Conservation (phyloP, 2,329 filamentous ascomycete species). For the Colletotrichum echinochloae region DNA sequence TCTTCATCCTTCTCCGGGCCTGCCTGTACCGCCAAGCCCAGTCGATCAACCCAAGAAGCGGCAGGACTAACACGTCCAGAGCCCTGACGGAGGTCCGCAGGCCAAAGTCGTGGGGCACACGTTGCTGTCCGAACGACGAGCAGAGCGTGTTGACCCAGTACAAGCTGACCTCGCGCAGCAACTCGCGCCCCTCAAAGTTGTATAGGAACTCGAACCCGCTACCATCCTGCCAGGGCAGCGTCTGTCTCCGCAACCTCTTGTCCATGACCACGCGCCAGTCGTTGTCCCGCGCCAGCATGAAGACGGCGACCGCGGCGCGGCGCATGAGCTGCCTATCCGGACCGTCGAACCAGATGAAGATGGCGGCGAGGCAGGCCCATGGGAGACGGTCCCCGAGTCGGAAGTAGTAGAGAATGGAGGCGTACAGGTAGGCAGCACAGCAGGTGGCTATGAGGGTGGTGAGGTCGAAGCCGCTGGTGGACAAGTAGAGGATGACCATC, state of each 20-base stretch:
- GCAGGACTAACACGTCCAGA: slow-evolving; percentile 31
- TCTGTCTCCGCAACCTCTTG: slow-evolving; percentile 12
- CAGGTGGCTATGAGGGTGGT: slow-evolving; percentile 14
- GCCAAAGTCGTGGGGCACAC: slow-evolving; percentile 32
- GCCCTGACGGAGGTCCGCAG: slow-evolving; percentile 30
- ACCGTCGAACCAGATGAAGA: slow-evolving; percentile 31
- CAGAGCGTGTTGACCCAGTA: slow-evolving; percentile 35
- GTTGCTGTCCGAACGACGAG: slow-evolving; percentile 26
- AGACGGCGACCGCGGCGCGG: slow-evolving; percentile 29
- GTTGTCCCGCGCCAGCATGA: slow-evolving; percentile 36
- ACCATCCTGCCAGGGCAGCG: slow-evolving; percentile 32
- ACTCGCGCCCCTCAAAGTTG: slow-evolving; percentile 32
- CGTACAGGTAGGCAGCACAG: slow-evolving; percentile 30
- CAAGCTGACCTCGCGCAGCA: slow-evolving; percentile 29
- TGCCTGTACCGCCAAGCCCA: slow-evolving; percentile 37
- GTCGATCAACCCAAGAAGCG: slow-evolving; percentile 26
- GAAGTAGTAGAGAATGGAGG: slow-evolving; percentile 29
- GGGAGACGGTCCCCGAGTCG: slow-evolving; percentile 28
- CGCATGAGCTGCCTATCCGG: slow-evolving; percentile 30
- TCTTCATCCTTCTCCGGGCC: slow-evolving; percentile 6
- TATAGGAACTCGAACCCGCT: slow-evolving; percentile 34
- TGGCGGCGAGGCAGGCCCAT: slow-evolving; percentile 31
- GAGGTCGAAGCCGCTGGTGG: slow-evolving; percentile 18
- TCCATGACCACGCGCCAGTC: slow-evolving; percentile 17
- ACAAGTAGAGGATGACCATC: slow-evolving; percentile 31